Conservation (phyloP, 371 early-diverging fungal species). For the Smittium culicis region DNA sequence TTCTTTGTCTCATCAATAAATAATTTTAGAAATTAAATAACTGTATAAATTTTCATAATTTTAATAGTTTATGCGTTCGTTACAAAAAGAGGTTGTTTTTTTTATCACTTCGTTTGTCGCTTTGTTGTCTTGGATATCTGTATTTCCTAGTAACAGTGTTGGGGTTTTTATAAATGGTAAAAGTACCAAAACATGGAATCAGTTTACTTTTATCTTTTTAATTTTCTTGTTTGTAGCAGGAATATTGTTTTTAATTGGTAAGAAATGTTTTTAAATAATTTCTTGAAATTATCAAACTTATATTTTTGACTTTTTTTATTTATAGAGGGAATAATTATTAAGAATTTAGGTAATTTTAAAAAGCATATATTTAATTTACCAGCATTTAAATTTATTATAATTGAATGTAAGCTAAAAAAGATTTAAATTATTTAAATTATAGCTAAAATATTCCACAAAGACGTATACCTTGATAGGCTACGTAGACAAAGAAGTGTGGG, state of each 20-base stretch:
- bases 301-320: neutral
- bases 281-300: too few relatives aligned
- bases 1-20: too few relatives aligned
- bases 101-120: neutral
- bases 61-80: neutral
- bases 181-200: neutral
- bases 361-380: too few relatives aligned
- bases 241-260: neutral
- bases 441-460: neutral
- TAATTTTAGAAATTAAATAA: neutral
- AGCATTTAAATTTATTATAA: too few relatives aligned
- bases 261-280: too few relatives aligned
- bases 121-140: neutral
- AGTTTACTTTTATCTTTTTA: neutral
- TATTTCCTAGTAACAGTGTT: neutral
- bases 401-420: too few relatives aligned
- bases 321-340: neutral
- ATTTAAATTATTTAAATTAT: too few relatives aligned
- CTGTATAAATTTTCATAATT: neutral
- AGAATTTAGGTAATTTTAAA: neutral
- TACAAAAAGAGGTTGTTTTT: neutral
- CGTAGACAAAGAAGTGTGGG: neutral
- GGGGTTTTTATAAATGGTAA: neutral
- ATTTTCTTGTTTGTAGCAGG: neutral
- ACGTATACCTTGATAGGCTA: neutral